phyloP scores from a whole-genome alignment of 768 basidiomycete species.

The Serendipita sp. region DNA sequence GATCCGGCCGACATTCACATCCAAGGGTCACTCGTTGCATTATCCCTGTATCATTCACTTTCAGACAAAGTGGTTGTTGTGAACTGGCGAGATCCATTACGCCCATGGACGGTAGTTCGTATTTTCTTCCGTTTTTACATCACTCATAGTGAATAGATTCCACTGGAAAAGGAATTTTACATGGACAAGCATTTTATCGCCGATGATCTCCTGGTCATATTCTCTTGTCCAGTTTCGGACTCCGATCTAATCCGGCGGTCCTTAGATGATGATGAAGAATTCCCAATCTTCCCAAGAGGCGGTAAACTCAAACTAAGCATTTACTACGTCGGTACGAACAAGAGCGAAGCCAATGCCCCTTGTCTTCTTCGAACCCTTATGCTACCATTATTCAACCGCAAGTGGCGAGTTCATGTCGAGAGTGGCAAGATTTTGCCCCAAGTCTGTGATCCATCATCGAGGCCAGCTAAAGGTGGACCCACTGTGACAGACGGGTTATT shows the following conservation, averaged over 20 bases:
- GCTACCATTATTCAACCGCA: neutral
- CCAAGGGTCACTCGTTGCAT: neutral
- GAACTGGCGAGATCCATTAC: neutral
- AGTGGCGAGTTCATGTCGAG: neutral
- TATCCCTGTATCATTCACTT: neutral
- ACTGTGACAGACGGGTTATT: neutral
- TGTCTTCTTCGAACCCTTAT: conserved; percentile 1
- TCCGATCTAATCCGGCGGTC: neutral
- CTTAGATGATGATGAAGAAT: neutral
- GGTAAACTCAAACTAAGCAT: neutral
- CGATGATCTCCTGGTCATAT: neutral
- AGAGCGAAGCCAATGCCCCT: neutral
- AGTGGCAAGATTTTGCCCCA: conserved; percentile 1
- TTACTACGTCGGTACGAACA: neutral
- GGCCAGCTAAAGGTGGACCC: neutral
- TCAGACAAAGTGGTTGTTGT: neutral
- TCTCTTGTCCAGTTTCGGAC: neutral
- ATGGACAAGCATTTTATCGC: conserved; percentile 1
- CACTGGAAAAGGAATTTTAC: neutral
- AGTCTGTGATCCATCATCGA: neutral
- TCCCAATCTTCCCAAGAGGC: neutral
- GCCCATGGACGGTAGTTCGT: neutral
- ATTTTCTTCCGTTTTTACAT: neutral
- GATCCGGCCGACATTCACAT: neutral
- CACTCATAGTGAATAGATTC: neutral